A percentile compares a stretch with the other conserved stretches of the same genome.
These are phyloP conservation scores for Alternaria panax DNA, from an alignment of 2,329 filamentous ascomycete species.

Conservation along the genomic window DNA sequence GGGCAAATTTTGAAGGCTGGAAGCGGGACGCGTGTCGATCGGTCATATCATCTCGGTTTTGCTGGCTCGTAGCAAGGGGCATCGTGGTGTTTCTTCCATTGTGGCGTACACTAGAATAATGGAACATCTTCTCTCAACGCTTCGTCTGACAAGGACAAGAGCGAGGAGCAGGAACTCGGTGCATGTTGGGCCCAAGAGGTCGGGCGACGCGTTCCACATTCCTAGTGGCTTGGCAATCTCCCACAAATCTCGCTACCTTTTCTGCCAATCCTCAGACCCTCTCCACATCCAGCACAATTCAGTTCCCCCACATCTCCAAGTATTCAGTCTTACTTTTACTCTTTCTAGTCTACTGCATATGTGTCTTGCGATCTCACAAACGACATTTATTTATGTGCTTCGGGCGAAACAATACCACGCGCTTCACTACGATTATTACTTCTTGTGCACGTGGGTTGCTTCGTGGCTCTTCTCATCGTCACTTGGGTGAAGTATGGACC, in stretches of 20 bases:
- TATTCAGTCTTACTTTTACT: neutral
- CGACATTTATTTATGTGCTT: neutral
- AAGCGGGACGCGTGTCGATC: neutral
- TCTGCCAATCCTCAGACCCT: neutral
- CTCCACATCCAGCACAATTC: neutral
- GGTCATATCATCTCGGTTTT: neutral
- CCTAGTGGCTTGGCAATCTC: neutral
- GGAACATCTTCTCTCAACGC: neutral
- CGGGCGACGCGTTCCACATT: neutral
- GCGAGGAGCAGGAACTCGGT: neutral
- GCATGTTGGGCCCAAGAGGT: neutral
- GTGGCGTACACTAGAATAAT: neutral
- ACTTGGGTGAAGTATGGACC: neutral
- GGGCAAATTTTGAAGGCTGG: neutral
- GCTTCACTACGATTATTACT: neutral
- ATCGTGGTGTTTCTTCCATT: neutral
- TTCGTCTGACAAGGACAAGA: neutral
- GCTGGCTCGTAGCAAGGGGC: neutral
- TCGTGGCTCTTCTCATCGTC: neutral
- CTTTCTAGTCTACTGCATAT: too few species aligned
- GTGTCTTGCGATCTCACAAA: neutral
- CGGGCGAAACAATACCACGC: neutral
- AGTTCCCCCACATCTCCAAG: neutral
- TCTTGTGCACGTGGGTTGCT: neutral
- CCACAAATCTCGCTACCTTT: neutral